Percentiles rank a stretch among this genome's conserved stretches.
phyloP scores from a whole-genome alignment of 805 yeast genomes.

The Millerago galiae region DNA sequence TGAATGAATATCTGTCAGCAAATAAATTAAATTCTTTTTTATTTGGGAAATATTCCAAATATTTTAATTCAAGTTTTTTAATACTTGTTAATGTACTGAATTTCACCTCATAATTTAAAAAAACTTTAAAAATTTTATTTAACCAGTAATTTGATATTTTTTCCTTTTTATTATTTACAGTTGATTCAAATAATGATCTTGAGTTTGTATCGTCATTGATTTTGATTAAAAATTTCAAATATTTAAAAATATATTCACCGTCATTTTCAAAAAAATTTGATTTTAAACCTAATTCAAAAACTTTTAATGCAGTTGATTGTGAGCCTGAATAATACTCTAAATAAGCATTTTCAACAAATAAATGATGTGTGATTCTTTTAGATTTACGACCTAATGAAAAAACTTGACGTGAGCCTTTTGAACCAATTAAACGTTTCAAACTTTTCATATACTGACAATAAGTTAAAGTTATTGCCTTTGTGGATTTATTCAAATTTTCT shows the following conservation, averaged over 20 bases:
- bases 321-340: conserved; percentile 70
- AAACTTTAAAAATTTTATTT: conserved; percentile 46
- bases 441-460: conserved; percentile 68
- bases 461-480: conserved; percentile 50
- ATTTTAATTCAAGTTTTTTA: conserved; percentile 59
- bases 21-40: conserved; percentile 33
- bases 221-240: conserved; percentile 64
- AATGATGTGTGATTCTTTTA: conserved; percentile 55
- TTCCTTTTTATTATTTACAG: conserved; percentile 41
- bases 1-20: conserved; percentile 32
- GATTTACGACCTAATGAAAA: conserved; percentile 63
- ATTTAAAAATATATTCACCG: conserved; percentile 59
- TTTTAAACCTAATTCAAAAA: conserved; percentile 76
- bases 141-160: conserved; percentile 28
- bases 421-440: conserved; percentile 58
- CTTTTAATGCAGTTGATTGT: conserved; percentile 52
- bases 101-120: conserved; percentile 61
- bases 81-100: conserved; percentile 69
- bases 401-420: conserved; percentile 64
- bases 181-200: conserved; percentile 75
- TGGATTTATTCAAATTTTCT: conserved; percentile 17
- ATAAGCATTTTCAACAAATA: conserved; percentile 76
- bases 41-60: conserved; percentile 57
- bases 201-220: conserved; percentile 65
- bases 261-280: conserved; percentile 37